A percentile compares a stretch with the other conserved stretches of the same genome.
Evolutionary conservation across 2,329 filamentous ascomycete genomes (phyloP).

Genomic region (Amauroascus verrucosus): DNA sequence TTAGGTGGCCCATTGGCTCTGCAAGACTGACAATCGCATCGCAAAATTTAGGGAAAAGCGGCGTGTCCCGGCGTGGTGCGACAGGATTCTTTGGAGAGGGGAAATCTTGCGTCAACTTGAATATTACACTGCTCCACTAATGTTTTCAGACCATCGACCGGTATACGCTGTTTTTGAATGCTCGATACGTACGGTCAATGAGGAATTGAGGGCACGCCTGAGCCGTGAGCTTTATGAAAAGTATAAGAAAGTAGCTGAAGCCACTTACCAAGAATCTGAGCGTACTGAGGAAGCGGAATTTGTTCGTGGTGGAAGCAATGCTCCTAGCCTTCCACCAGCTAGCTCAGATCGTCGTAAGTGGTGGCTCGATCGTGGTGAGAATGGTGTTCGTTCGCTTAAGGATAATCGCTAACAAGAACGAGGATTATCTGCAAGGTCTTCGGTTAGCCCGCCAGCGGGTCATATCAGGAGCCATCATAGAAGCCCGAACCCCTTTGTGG

Average conservation of each 20-base stretch:
- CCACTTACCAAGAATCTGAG: constrained; percentile 24
- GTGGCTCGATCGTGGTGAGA: constrained; percentile 53
- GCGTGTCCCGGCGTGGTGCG: constrained; percentile 93
- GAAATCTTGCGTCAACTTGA: constrained; percentile 68
- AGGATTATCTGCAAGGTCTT: constrained; percentile 65
- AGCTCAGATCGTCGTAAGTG: constrained; percentile 54
- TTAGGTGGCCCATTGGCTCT: too few species aligned
- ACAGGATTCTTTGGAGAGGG: constrained; percentile 82
- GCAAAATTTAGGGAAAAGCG: constrained; percentile 61
- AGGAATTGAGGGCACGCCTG: constrained; percentile 59
- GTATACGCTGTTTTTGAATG: constrained; percentile 87
- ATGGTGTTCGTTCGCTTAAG: constrained; percentile 15
- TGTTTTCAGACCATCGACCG: constrained; percentile 91
- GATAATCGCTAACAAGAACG: constrained; percentile 18
- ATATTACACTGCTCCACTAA: constrained; percentile 71
- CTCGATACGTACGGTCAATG: constrained; percentile 68
- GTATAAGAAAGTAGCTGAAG: constrained; percentile 55
- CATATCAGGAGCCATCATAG: constrained; percentile 62
- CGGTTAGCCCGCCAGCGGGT: constrained; percentile 54
- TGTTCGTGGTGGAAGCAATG: constrained; percentile 74
- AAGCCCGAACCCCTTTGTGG: constrained; percentile 70
- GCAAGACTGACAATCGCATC: too few species aligned
- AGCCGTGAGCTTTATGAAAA: constrained; percentile 63
- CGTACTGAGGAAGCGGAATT: constrained; percentile 44
- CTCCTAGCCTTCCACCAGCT: constrained; percentile 59